Base-by-base conservation (phyloP, 208 protist genomes). In the Phytomonas francai region DNA sequence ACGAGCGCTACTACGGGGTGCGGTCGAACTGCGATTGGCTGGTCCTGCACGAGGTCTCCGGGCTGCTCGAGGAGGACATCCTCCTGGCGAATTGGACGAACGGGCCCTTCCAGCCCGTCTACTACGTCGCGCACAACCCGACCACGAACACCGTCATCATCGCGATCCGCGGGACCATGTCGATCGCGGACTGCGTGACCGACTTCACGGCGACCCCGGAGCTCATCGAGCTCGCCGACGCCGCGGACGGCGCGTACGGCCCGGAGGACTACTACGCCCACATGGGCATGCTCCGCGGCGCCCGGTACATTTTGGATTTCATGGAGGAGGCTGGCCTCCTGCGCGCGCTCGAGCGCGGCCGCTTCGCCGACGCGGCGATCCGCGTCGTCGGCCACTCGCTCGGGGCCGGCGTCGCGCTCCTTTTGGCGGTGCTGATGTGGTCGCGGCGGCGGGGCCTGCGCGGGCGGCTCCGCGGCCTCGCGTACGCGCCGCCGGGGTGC, bases 111-210 rank as follows among this genome's bases (percentile, higher is more conserved):
- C 62, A 81, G 59, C 88, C 91, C 3, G 88, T 92, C 22, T 83
- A 93, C 76, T 94, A 88, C 74, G 87, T 85, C 51, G 85, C 79
- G 42, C 77, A 87, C 42, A 85, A 93, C 67, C 65, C 72, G 54
- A 33, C 12, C 19, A 88, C 63, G 8, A 76, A 93, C 63, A 34
- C 81, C 25, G 32, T 96, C 12, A 65, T 96, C 33, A 70, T 96
- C n/a, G 80, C 83, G 0, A 87, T 96, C 58, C 84, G 91, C 28
- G 91, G 91, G 59, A 96, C 88, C 67, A 88, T 94, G 86, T 93
- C 87, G 12, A 70, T 96, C 42, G 72, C 74, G 7, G 91, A 96
- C 67, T 91, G 84, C 56, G 57, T 94, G 36, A 96, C 91, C 22
- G 91, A 96, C 66, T 72, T 94, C 28, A 70, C 79, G 0, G 83